phyloP scores from a whole-genome alignment of 192 early-diverging fungal species.

The Coemansia sp. region DNA sequence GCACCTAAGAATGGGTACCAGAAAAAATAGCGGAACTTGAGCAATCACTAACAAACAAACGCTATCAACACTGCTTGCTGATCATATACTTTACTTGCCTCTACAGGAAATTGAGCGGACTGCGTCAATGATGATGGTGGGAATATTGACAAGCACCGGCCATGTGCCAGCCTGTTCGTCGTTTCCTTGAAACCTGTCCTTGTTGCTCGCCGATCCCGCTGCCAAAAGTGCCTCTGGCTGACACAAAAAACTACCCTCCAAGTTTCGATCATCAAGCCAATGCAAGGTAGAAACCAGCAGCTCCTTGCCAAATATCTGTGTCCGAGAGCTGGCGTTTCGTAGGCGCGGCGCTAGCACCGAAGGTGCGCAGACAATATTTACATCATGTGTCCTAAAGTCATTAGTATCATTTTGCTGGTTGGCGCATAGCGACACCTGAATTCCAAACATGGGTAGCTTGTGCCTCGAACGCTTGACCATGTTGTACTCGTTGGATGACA shows the following conservation, averaged over 20 bases:
- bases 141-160: conserved; percentile 33
- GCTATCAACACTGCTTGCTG: background rate
- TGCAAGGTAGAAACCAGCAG: conserved; percentile 19
- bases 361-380: conserved; percentile 26
- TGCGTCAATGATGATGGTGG: conserved; percentile 29
- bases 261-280: background rate
- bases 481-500: conserved; percentile 19
- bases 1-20: conserved; percentile 21
- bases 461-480: background rate
- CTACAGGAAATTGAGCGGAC: conserved; percentile 39
- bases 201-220: background rate
- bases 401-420: background rate
- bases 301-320: conserved; percentile 20
- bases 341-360: conserved; percentile 38
- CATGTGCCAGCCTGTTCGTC: conserved; percentile 10
- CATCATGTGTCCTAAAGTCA: background rate
- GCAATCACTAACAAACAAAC: background rate
- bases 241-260: background rate
- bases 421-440: conserved; percentile 5
- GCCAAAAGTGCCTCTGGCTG: background rate
- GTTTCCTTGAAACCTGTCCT: background rate
- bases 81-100: conserved; percentile 15
- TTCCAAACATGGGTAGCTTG: conserved; percentile 24
- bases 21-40: background rate
- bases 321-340: background rate